Conservation (phyloP, 805 yeast species). For the Kodamaea lidongshanica region DNA sequence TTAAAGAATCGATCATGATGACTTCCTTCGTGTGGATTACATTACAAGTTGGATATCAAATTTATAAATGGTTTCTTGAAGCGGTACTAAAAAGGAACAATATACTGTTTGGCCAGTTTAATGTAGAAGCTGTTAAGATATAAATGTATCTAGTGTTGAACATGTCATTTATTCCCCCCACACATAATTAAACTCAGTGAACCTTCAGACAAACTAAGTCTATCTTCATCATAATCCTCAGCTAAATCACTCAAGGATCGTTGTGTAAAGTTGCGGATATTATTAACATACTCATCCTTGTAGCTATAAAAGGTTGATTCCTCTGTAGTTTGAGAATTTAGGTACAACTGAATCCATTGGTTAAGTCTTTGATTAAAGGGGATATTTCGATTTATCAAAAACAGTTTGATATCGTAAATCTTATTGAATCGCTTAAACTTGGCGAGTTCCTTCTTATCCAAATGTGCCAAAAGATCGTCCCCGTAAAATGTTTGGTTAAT, state of each 20-base stretch:
- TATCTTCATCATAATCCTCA: constrained; percentile 2
- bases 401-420: constrained; percentile 11
- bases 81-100: too few species aligned
- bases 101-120: too few species aligned
- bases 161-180: constrained; percentile 15
- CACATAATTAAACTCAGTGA: constrained; percentile 16
- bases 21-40: too few species aligned
- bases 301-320: constrained; percentile 1
- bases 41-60: too few species aligned
- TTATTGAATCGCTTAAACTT: constrained; percentile 21
- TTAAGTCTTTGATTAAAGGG: constrained; percentile 2
- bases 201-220: constrained; percentile 11
- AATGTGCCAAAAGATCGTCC: constrained; percentile 23
- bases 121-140: too few species aligned
- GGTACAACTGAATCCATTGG: constrained; percentile 5
- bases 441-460: constrained; percentile 18
- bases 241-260: constrained; percentile 3
- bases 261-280: constrained; percentile 1
- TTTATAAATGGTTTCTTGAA: too few species aligned
- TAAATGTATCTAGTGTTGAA: too few species aligned
- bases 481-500: constrained; percentile 21
- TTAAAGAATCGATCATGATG: too few species aligned
- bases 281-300: constrained; percentile 1
- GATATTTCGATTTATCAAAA: constrained; percentile 5
- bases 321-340: constrained; percentile 2